phyloP scores from a whole-genome alignment of 2,329 filamentous ascomycete species.

The Cercospora brassicicola region DNA sequence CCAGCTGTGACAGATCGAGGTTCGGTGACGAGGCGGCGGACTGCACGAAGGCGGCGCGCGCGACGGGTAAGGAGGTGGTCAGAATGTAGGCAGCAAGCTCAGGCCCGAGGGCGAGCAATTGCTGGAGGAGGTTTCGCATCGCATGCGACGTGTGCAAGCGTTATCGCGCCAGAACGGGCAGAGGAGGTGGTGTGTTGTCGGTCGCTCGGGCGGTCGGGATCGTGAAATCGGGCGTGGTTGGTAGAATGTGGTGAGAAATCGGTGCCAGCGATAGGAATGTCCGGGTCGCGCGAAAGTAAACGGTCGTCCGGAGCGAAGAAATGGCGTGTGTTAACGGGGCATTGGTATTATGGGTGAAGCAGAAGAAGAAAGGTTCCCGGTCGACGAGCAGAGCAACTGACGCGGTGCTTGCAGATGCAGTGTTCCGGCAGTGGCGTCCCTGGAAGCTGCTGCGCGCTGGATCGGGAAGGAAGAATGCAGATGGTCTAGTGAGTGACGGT shows the following conservation, averaged over 20 bases:
- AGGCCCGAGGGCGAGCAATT: slow-evolving; percentile 39
- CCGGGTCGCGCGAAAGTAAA: background rate
- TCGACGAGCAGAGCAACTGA: background rate
- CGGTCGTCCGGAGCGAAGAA: background rate
- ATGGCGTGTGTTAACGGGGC: background rate
- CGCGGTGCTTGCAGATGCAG: slow-evolving; percentile 7
- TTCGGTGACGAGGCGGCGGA: slow-evolving; percentile 60
- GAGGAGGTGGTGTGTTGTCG: slow-evolving; percentile 1
- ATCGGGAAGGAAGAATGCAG: slow-evolving; percentile 5
- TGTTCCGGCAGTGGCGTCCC: slow-evolving; percentile 10
- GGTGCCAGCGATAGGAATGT: slow-evolving; percentile 5
- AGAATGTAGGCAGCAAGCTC: slow-evolving; percentile 39
- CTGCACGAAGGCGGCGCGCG: slow-evolving; percentile 26
- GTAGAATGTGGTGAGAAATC: background rate
- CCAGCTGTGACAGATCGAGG: slow-evolving; percentile 75
- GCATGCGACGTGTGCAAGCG: slow-evolving; percentile 19
- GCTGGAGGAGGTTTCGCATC: slow-evolving; percentile 36
- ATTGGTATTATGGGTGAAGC: background rate
- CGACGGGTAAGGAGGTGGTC: slow-evolving; percentile 26
- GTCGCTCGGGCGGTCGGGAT: background rate
- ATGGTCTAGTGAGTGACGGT: slow-evolving; percentile 4
- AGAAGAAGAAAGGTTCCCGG: background rate
- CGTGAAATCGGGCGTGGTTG: background rate
- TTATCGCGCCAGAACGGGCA: slow-evolving; percentile 1
- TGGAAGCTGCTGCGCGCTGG: background rate